phyloP scores from a whole-genome alignment of 176 grass and related monocot species.

The Aegilops tauschii region DNA sequence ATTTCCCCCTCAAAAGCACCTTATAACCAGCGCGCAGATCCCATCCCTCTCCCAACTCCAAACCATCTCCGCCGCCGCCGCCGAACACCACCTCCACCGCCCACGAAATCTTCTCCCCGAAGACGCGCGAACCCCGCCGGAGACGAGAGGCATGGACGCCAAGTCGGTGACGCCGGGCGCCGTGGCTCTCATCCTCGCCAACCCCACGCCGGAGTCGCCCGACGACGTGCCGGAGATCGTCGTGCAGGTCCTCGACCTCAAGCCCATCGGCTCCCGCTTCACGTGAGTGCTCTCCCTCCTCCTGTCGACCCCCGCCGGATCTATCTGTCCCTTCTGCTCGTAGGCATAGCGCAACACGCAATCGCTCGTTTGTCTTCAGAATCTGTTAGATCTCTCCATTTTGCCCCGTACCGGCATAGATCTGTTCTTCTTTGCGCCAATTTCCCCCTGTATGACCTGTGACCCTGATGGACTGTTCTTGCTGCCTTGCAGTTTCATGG shows the following conservation, averaged over 20 bases:
- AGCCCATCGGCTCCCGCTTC: slow-evolving; percentile 73
- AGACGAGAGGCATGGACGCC: slow-evolving; percentile 24
- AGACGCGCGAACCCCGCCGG: neutral
- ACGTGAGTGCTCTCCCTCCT: slow-evolving; percentile 41
- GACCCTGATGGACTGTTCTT: neutral
- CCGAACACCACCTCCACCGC: slow-evolving; percentile 9
- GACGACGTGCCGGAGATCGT: slow-evolving; percentile 54
- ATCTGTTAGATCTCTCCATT: neutral
- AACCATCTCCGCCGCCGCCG: neutral
- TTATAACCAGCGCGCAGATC: slow-evolving; percentile 39
- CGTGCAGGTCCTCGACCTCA: slow-evolving; percentile 94
- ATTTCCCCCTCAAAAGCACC: slow-evolving; percentile 21
- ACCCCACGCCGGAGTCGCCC: slow-evolving; percentile 42
- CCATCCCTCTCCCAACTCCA: slow-evolving; percentile 9
- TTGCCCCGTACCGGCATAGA: neutral
- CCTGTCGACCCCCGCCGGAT: neutral
- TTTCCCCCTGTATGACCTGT: neutral
- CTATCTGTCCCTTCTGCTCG: neutral
- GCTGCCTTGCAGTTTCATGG: slow-evolving; percentile 58
- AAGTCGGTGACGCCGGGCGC: slow-evolving; percentile 50
- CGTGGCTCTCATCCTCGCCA: slow-evolving; percentile 47
- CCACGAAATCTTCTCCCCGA: neutral
- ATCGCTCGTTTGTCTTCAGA: neutral
- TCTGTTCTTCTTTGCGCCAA: neutral
- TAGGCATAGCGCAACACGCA: neutral